Evolutionary conservation across 1,139 yeast species (phyloP), one percentile per base, ranked within the genome.

Genomic region (Lodderomyces pseudojiufengensis): DNA sequence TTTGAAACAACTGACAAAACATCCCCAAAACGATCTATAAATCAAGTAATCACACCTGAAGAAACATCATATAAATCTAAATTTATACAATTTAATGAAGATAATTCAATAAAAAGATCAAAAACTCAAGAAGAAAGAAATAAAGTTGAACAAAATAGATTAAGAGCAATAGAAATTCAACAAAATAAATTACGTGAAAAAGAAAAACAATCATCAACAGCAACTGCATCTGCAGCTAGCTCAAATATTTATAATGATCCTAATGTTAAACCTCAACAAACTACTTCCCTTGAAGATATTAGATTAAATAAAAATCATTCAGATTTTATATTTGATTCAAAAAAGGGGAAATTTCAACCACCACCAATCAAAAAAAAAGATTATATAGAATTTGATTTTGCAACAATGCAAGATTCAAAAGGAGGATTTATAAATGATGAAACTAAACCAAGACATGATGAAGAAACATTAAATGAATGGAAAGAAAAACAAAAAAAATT

Each of bases 311-410:
- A 42, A 18, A 33, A 38, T 40, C 33, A 36, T 27, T 37, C 36
- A 24, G 38, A 35, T 20, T 32, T 27, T 9, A 21, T 35, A 20
- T 26, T 28, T 21, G 42, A 39, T 40, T 39, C 33, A 6, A 42
- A 44, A 15, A 51, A 22, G 23, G 32, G 32, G 11, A 29, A 46
- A 35, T 55, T 48, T 31, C 51, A 53, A 27, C 57, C 55, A 40
- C 79, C 79, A 1, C 60, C 74, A 1, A 65, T 82, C 23, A 65
- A 71, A 40, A 75, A 72, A 32, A 64, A 71, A 30, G 87, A 87
- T 54, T 94, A 88, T 57, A 90, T 94, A 36, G 98, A 94, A 47
- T 94, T 80, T 59, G 95, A 94, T 58, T 77, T 94, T 48, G 76
- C 97, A 3, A 84, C 90, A 14, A 84, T 94, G 86, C 77, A 78